phyloP scores from a whole-genome alignment of 2,329 filamentous ascomycete genomes.

The Whalleya microplaca region DNA sequence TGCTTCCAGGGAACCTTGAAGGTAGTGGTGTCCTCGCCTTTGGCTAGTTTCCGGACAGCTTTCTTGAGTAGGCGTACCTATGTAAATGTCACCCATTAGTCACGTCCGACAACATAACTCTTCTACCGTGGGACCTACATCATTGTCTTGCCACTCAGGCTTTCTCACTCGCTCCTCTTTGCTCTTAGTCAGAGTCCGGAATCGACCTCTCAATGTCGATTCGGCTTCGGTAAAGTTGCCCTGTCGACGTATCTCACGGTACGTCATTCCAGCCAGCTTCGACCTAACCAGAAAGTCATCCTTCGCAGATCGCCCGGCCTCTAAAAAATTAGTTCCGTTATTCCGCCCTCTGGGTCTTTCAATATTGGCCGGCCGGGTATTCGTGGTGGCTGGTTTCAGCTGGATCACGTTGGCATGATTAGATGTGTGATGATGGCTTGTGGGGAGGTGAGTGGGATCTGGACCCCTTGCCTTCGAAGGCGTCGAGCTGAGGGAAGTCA shows the following conservation, averaged over 20 bases:
- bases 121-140: slow-evolving; percentile 58
- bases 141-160: slow-evolving; percentile 64
- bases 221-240: slow-evolving; percentile 67
- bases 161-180: slow-evolving; percentile 65
- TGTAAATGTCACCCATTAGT: slow-evolving; percentile 4
- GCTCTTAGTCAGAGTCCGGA: slow-evolving; percentile 66
- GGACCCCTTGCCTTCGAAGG: slow-evolving; percentile 19
- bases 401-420: slow-evolving; percentile 11
- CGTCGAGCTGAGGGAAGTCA: slow-evolving; percentile 3
- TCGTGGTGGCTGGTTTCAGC: slow-evolving; percentile 7
- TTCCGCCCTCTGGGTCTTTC: slow-evolving; percentile 1
- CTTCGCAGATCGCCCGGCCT: slow-evolving; percentile 38
- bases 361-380: background rate
- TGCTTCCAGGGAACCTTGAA: slow-evolving; percentile 59
- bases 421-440: slow-evolving; percentile 4
- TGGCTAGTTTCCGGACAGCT: slow-evolving; percentile 46
- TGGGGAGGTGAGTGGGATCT: slow-evolving; percentile 1
- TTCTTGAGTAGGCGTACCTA: slow-evolving; percentile 50
- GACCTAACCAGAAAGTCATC: slow-evolving; percentile 58
- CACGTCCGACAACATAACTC: background rate
- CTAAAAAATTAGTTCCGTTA: background rate
- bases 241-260: slow-evolving; percentile 62
- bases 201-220: slow-evolving; percentile 72
- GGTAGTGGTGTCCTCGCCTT: slow-evolving; percentile 33
- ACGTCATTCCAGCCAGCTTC: slow-evolving; percentile 62